Conservation (phyloP, 1,284 basidiomycete genomes). For the Chondrostereum purpureum region DNA sequence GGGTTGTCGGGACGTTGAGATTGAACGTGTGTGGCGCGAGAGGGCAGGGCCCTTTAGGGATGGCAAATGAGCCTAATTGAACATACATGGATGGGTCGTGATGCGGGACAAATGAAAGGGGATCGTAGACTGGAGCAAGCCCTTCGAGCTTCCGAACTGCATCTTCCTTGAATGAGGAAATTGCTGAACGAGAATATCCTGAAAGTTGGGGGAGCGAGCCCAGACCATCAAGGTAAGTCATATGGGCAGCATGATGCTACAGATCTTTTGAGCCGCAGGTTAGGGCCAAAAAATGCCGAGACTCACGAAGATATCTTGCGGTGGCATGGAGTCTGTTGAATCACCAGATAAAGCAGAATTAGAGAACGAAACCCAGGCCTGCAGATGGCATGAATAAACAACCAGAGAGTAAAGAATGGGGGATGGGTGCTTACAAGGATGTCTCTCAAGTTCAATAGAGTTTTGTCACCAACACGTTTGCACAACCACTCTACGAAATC, state of each 20-base stretch:
- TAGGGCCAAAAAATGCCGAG: constrained; percentile 2
- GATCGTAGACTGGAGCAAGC: constrained; percentile 41
- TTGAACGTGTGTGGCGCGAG: constrained; percentile 56
- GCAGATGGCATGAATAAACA: constrained; percentile 12
- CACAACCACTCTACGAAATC: constrained; percentile 84
- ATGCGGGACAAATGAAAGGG: constrained; percentile 19
- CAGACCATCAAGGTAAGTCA: constrained; percentile 84
- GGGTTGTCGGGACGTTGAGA: constrained; percentile 84
- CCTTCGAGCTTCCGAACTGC: constrained; percentile 41
- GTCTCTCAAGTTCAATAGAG: constrained; percentile 80
- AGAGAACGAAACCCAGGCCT: constrained; percentile 92
- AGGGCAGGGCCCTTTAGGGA: constrained; percentile 52
- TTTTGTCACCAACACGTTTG: constrained; percentile 55
- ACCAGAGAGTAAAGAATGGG: constrained; percentile 7
- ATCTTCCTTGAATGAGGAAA: constrained; percentile 44
- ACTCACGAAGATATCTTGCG: constrained; percentile 69
- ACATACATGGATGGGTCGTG: constrained; percentile 35
- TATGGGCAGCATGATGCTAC: constrained; percentile 82
- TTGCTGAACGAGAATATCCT: constrained; percentile 42
- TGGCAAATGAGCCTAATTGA: constrained; percentile 72
- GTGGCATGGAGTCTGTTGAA: constrained; percentile 30
- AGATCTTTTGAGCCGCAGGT: constrained; percentile 6
- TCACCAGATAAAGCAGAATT: constrained; percentile 46
- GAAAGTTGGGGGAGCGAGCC: constrained; percentile 68
- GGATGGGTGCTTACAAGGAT: constrained; percentile 59